Evolutionary conservation across 352 stramenopile species (phyloP).

Genomic region (Pythium apleroticum): DNA sequence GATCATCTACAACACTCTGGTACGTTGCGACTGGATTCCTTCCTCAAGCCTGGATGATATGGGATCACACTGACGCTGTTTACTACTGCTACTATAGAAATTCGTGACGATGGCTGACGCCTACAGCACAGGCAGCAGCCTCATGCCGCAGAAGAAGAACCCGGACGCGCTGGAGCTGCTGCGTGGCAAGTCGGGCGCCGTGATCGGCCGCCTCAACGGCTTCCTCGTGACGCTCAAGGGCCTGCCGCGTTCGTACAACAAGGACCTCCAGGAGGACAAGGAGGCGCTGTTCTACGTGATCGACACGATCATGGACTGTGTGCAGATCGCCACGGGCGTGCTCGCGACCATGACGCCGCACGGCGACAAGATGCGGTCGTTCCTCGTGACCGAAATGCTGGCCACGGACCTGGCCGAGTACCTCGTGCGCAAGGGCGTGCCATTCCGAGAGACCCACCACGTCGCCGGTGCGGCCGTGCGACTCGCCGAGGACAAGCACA

Average conservation of each 20-base stretch:
- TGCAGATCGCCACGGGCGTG: conserved; percentile 96
- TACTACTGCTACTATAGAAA: conserved; percentile 37
- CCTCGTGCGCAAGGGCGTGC: conserved; percentile 97
- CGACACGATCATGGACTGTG: conserved; percentile 96
- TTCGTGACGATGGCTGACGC: conserved; percentile 96
- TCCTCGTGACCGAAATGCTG: conserved; percentile 98
- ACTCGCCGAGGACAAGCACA: conserved; percentile 89
- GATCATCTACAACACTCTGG: conserved; percentile 96
- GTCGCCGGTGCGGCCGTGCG: conserved; percentile 94
- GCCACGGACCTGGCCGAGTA: conserved; percentile 99
- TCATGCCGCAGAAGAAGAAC: conserved; percentile 99
- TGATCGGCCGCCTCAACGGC: conserved; percentile 93
- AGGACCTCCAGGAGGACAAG: conserved; percentile 99
- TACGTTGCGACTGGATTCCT: conserved; percentile 15
- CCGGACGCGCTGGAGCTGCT: conserved; percentile 98
- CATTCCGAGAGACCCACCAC: conserved; percentile 99
- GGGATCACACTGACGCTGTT: background rate
- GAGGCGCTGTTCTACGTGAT: conserved; percentile 97
- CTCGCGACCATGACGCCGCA: conserved; percentile 96
- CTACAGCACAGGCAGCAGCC: conserved; percentile 97
- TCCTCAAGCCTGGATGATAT: background rate
- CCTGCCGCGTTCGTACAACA: conserved; percentile 98
- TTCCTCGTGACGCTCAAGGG: conserved; percentile 97
- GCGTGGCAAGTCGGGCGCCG: conserved; percentile 95
- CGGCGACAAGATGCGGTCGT: conserved; percentile 91